Evolutionary conservation across 139 green algal genomes (phyloP), one percentile per base, ranked within the genome.

Genomic region (Astrephomene gubernaculifera): DNA sequence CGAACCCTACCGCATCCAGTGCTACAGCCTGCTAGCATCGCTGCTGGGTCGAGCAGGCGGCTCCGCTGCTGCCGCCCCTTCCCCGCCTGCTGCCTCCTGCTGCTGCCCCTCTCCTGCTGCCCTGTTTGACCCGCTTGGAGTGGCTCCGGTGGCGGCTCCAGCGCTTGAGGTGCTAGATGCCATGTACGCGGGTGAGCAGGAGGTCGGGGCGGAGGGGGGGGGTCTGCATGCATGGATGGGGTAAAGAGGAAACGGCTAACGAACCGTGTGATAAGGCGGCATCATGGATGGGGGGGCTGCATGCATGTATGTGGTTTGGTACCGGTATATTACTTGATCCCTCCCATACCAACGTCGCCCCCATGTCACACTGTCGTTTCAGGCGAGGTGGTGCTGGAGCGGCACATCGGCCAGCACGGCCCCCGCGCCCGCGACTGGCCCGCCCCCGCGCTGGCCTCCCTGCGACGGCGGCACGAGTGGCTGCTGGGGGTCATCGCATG

Each of bases 1-100:
- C 5, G 95, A 98, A 87, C 95, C 95, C 2, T 97, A 95, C 88
- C 88, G 95, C 31, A 92, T 98, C 63, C 95, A 97, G 79, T 93
- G 90, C 87, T 98, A 98, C 89, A 79, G 70, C 63, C 86, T 96
- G 57, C 92, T 97, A 72, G 67, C 76, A 6, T 68, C 88, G 70
- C 36, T 64, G 10, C 39, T 25, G 0, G 67, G 68, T 41, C 33
- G 67, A 38, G 22, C 35, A 7, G 27, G 49, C 21, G 33, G 65
- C 65, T 8, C 25, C 31, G 22, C 9, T 38, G 38, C 38, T 2
- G n/a, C 38, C 35, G 52, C 73, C 33, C 24, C 52, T n/a, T 12
- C 35, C 31, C 8, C 19, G 39, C 45, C 24, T 43, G 17, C 27
- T 4, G 27, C 12, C 24, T 6, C 27, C 27, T 45, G 27, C 39